These are phyloP conservation scores for Cutaneotrichosporon daszewskae DNA, from an alignment of 1,284 basidiomycete species.

Conservation along the genomic window DNA sequence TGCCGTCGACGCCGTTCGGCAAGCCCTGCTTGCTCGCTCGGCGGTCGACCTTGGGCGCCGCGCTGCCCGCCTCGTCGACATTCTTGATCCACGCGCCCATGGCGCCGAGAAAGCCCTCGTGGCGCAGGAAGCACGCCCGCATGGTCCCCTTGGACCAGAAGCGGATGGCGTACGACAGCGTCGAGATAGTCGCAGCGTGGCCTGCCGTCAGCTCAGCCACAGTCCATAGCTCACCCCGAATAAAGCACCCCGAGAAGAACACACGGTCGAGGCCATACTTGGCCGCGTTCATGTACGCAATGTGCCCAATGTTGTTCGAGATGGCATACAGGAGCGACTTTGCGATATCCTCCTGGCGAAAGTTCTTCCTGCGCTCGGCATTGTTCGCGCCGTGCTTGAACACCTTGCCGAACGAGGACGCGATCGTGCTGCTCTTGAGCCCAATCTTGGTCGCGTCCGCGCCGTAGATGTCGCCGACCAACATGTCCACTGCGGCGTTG, in stretches of 20 bases:
- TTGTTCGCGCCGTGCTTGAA: constrained; percentile 65
- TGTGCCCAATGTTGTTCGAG: constrained; percentile 99
- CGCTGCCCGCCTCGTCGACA: constrained; percentile 51
- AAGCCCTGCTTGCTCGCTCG: no score
- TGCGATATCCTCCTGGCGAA: constrained; percentile 90
- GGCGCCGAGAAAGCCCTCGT: constrained; percentile 94
- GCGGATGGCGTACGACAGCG: constrained; percentile 95
- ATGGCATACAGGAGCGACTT: constrained; percentile 90
- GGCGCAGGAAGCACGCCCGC: constrained; percentile 89
- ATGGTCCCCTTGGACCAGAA: constrained; percentile 99
- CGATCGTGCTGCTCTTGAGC: constrained; percentile 95
- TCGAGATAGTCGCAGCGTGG: constrained; percentile 94
- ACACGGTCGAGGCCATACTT: constrained; percentile 96
- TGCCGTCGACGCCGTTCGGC: not conserved
- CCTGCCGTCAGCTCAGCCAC: constrained; percentile 60
- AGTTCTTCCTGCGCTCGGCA: constrained; percentile 60
- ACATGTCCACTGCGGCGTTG: constrained; percentile 94
- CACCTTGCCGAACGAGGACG: constrained; percentile 96
- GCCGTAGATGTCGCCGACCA: constrained; percentile 98
- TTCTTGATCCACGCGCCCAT: constrained; percentile 97
- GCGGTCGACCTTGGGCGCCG: not conserved
- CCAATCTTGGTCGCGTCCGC: constrained; percentile 89
- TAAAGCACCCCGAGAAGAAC: constrained; percentile 99
- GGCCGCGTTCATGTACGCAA: constrained; percentile 99
- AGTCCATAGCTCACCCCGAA: constrained; percentile 71